phyloP scores from a whole-genome alignment of 2,329 filamentous ascomycete genomes.

The Colletotrichum nymphaeae region DNA sequence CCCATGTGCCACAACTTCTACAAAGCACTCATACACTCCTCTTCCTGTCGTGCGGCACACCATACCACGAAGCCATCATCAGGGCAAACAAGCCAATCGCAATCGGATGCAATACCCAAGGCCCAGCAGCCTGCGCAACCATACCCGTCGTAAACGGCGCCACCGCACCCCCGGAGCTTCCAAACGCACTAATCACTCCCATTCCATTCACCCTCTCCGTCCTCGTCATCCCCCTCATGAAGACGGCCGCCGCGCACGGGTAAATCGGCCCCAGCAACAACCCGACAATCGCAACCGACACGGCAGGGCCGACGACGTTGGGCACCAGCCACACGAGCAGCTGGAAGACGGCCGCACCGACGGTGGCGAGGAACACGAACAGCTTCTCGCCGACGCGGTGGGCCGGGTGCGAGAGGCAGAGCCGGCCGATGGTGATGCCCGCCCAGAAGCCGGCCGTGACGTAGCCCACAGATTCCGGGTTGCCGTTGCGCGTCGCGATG shows the following conservation, averaged over 20 bases:
- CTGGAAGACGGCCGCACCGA: conserved; percentile 74
- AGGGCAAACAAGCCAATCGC: conserved; percentile 72
- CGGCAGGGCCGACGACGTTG: conserved; percentile 77
- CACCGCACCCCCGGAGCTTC: conserved; percentile 75
- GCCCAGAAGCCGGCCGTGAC: conserved; percentile 79
- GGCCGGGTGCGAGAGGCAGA: conserved; percentile 75
- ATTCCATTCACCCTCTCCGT: conserved; percentile 72
- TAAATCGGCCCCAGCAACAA: conserved; percentile 83
- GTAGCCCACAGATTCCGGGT: conserved; percentile 80
- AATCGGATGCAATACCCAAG: conserved; percentile 75
- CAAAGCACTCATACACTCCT: conserved; percentile 63
- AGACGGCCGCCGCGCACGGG: conserved; percentile 75
- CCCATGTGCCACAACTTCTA: neutral
- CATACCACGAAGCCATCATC: conserved; percentile 76
- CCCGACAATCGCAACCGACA: conserved; percentile 77
- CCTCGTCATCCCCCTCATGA: conserved; percentile 69
- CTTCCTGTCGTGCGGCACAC: conserved; percentile 68
- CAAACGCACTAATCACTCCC: conserved; percentile 76
- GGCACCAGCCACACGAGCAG: conserved; percentile 84
- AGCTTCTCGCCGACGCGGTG: conserved; percentile 76
- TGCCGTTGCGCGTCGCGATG: conserved; percentile 76
- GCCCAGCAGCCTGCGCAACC: conserved; percentile 70
- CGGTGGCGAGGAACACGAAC: conserved; percentile 73
- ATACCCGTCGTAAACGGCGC: conserved; percentile 75
- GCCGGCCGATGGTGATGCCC: conserved; percentile 81